Percentiles rank a stretch among this genome's conserved stretches.
phyloP scores from a whole-genome alignment of 768 basidiomycete genomes.

The Hypholoma fasciculare region DNA sequence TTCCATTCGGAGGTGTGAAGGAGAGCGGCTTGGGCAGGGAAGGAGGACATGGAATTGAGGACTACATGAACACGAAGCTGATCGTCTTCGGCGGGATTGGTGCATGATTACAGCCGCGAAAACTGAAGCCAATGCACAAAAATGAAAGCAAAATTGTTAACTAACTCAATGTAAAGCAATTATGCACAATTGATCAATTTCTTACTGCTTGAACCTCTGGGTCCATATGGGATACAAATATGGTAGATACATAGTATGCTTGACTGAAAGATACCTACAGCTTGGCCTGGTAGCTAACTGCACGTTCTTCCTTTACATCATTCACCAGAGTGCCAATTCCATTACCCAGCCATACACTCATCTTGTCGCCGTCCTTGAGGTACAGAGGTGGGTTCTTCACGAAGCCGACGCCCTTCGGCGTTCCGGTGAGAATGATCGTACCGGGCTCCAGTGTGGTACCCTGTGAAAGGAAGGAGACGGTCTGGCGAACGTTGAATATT shows the following conservation, averaged over 20 bases:
- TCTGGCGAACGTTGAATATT: slow-evolving; percentile 78
- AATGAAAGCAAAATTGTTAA: too few relatives aligned
- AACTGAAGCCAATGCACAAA: too few relatives aligned
- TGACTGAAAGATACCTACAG: slow-evolving; percentile 26
- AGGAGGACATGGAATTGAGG: slow-evolving; percentile 87
- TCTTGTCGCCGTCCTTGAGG: slow-evolving; percentile 73
- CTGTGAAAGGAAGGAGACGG: slow-evolving; percentile 80
- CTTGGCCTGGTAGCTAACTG: slow-evolving; percentile 31
- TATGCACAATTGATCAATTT: too few relatives aligned
- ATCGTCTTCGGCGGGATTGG: slow-evolving; percentile 77
- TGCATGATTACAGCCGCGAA: slow-evolving; percentile 6
- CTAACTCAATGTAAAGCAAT: too few relatives aligned
- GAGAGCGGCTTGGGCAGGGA: slow-evolving; percentile 86
- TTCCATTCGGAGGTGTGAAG: slow-evolving; percentile 91
- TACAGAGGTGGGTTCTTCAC: slow-evolving; percentile 68
- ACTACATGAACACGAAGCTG: slow-evolving; percentile 82
- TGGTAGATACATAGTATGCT: background rate
- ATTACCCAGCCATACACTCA: slow-evolving; percentile 64
- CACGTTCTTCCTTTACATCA: slow-evolving; percentile 69
- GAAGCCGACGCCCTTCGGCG: slow-evolving; percentile 82
- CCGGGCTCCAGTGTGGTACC: slow-evolving; percentile 83
- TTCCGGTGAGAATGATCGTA: slow-evolving; percentile 80
- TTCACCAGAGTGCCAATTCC: slow-evolving; percentile 84
- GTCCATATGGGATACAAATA: too few relatives aligned
- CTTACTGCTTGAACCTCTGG: too few relatives aligned